Conservation (phyloP, 148 eudicot genomes). For the Silene conica region DNA sequence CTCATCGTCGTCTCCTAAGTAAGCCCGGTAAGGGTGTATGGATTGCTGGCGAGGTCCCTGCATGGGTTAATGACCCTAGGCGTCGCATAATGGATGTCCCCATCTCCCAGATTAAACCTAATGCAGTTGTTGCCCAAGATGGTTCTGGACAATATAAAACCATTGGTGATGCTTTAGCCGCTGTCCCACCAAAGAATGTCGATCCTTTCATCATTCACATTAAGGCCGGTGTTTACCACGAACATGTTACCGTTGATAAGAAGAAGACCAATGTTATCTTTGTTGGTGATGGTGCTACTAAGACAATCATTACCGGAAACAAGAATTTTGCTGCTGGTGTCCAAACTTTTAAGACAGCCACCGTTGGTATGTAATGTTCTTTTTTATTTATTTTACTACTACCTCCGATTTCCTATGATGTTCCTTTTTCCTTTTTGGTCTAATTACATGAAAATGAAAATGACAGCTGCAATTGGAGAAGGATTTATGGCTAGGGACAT, state of each 20-base stretch:
- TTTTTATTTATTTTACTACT: no score
- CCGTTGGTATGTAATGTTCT: conserved; percentile 54
- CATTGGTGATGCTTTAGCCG: conserved; percentile 17
- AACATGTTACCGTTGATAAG: conserved; percentile 38
- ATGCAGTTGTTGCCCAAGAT: conserved; percentile 26
- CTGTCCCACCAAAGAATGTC: conserved; percentile 14
- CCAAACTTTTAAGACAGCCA: conserved; percentile 42
- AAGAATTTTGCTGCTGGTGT: conserved; percentile 43
- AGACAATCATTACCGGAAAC: conserved; percentile 52
- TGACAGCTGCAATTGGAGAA: conserved; percentile 37
- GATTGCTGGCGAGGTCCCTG: conserved; percentile 29
- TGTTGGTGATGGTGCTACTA: conserved; percentile 60
- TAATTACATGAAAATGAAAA: no score
- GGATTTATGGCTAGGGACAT: conserved; percentile 42
- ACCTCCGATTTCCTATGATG: no score
- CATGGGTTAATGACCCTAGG: conserved; percentile 30
- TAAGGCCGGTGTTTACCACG: conserved; percentile 57
- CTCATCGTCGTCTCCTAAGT: conserved; percentile 19
- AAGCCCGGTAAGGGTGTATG: conserved; percentile 3
- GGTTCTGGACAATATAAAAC: conserved; percentile 29
- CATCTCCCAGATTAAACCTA: conserved; percentile 18
- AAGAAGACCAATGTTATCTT: conserved; percentile 45
- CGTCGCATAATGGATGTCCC: conserved; percentile 20
- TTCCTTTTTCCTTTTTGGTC: no score
- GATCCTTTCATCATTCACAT: conserved; percentile 42